Conservation (phyloP, 179 eudicot species). For the Silene coronaria region DNA sequence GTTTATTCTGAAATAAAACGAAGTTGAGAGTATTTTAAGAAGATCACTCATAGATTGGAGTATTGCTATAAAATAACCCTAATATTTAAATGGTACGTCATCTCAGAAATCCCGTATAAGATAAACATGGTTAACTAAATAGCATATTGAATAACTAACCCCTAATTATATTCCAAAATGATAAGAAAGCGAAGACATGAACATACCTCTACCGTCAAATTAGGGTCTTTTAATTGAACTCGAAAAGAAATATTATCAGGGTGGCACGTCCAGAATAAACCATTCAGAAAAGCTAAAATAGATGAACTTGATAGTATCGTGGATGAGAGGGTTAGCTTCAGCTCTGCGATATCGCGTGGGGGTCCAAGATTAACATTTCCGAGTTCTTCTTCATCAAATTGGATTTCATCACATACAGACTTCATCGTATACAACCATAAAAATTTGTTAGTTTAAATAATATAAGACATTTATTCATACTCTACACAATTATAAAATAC, state of each 20-base stretch:
- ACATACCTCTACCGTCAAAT: background rate
- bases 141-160: no score
- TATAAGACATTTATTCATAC: background rate
- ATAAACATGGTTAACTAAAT: no score
- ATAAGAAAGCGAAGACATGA: background rate
- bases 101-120: no score
- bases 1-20: no score
- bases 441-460: background rate
- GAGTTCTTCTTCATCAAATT: background rate
- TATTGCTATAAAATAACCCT: no score
- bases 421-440: background rate
- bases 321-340: background rate
- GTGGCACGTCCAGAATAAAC: constrained; percentile 7
- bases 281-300: background rate
- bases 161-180: no score
- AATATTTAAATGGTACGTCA: no score
- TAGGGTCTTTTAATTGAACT: no score
- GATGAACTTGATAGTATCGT: background rate
- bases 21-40: no score
- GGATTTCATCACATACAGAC: background rate
- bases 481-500: background rate
- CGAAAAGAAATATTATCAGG: background rate
- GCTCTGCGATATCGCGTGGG: background rate
- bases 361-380: background rate
- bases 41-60: no score